Conservation (phyloP, 805 yeast species). For the Metschnikowia baotianmanensis region DNA sequence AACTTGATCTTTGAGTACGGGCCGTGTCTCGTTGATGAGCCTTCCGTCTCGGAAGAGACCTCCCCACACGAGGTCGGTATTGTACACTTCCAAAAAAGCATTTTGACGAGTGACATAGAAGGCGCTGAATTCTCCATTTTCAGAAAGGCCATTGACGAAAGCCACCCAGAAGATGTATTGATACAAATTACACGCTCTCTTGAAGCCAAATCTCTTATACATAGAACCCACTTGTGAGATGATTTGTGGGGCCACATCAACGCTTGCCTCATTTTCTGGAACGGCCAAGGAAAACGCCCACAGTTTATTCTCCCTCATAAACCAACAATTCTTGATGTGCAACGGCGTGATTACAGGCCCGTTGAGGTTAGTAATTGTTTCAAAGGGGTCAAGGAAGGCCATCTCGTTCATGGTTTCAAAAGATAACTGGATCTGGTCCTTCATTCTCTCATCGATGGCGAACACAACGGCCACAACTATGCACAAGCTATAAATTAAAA, state of each 20-base stretch:
- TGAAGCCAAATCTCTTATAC: background rate
- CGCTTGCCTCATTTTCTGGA: background rate
- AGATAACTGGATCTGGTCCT: too few relatives aligned
- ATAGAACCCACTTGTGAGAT: background rate
- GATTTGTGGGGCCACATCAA: background rate
- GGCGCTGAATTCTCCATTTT: background rate
- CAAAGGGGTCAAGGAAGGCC: too few relatives aligned
- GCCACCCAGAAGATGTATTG: conserved; percentile 1
- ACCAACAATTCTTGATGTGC: background rate
- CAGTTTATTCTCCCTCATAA: background rate
- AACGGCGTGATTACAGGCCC: background rate
- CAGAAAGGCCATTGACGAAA: background rate
- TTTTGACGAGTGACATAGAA: background rate
- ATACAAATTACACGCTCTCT: background rate
- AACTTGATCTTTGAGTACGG: background rate
- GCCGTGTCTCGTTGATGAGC: background rate
- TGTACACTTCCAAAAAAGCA: background rate
- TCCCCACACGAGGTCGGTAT: background rate
- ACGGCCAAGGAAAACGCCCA: background rate
- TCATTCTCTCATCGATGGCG: too few relatives aligned
- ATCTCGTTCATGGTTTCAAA: too few relatives aligned
- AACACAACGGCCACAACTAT: too few relatives aligned
- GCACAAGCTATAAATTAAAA: too few relatives aligned
- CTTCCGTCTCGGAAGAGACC: conserved; percentile 1
- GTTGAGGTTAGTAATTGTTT: background rate